Evolutionary conservation across 495 filamentous ascomycete genomes (phyloP), one percentile per base, ranked within the genome.

Genomic region (Penicillium psychrofluorescens): DNA sequence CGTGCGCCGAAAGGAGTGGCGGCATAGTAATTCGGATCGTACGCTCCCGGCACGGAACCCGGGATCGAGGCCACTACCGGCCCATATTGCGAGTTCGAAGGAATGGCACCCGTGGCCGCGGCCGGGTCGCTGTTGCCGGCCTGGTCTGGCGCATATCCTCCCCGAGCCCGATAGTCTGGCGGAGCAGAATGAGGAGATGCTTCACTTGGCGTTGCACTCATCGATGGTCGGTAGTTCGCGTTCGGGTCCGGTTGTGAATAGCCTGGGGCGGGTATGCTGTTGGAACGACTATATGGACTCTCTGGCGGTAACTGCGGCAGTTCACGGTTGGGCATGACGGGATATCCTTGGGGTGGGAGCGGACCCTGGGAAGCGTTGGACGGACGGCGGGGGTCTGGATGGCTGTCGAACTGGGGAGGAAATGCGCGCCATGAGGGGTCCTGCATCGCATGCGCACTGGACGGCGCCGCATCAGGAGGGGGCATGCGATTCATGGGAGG

Each of bases 221-320:
- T 63, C 8, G 54, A 41, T 10, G 54, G 60, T 34, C 56, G 62
- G 40, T 53, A 67, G 28, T 39, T 49, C 11, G 60, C 38, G 29
- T 44, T 49, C 12, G 49, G 46, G 31, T 46, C 45, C 1, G 43
- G 54, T 44, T 58, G 58, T 28, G 58, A 45, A 13, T 59, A 57
- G 0, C 55, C 31, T 8, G 57, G 50, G 6, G 65, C 54, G 8
- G 65, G 59, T 31, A 71, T 35, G 38, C 62, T 62, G 43, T 48
- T 60, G 4, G 63, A 55, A 35, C 67, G 67, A 16, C 40, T 49
- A 46, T 68, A 72, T 7, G 62, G 63, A 9, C 59, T 60, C 37
- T 69, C 64, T 2, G 48, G 53, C 2, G 67, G 56, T 10, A 64
- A 51, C 36, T 70, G 66, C n/a, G 69, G 67, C 6, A 72, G 53